phyloP scores from a whole-genome alignment of 31 red algal genomes.

The Porphyra umbilicalis region DNA sequence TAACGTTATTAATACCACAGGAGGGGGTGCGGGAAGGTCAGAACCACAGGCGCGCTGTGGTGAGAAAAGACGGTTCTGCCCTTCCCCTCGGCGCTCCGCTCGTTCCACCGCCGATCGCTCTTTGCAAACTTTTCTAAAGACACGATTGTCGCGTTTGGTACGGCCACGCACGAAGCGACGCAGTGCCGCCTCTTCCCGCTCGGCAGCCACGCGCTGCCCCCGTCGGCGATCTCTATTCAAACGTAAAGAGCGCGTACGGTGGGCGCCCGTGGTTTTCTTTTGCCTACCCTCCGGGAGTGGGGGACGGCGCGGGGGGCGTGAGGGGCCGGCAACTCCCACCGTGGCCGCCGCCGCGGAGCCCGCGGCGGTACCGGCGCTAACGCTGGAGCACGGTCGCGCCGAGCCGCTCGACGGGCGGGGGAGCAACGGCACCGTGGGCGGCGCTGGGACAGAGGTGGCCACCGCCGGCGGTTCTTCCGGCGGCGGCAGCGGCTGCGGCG shows the following conservation, averaged over 20 bases:
- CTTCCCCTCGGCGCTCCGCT: constrained; percentile 34
- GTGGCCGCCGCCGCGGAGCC: no score
- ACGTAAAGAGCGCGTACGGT: constrained; percentile 22
- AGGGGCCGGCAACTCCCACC: no score
- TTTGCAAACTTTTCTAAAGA: constrained; percentile 61
- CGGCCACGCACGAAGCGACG: constrained; percentile 23
- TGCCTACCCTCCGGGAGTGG: neutral
- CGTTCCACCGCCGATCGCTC: constrained; percentile 20
- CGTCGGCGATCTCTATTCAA: constrained; percentile 15
- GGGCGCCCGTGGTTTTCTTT: constrained; percentile 24
- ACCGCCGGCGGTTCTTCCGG: no score
- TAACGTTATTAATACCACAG: no score
- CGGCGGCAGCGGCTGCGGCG: no score
- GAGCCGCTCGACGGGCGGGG: no score
- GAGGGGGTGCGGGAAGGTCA: no score
- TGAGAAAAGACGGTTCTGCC: neutral
- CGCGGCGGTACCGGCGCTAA: no score
- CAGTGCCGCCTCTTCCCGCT: neutral
- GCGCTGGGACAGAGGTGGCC: no score
- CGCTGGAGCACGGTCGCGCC: no score
- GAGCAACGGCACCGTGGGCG: no score
- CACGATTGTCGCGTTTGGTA: constrained; percentile 70
- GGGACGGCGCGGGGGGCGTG: neutral
- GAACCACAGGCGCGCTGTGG: no score
- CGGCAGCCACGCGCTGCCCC: neutral